These are phyloP conservation scores for Dothistroma septosporum DNA, from an alignment of 2,329 filamentous ascomycete genomes.

Conservation along the genomic window DNA sequence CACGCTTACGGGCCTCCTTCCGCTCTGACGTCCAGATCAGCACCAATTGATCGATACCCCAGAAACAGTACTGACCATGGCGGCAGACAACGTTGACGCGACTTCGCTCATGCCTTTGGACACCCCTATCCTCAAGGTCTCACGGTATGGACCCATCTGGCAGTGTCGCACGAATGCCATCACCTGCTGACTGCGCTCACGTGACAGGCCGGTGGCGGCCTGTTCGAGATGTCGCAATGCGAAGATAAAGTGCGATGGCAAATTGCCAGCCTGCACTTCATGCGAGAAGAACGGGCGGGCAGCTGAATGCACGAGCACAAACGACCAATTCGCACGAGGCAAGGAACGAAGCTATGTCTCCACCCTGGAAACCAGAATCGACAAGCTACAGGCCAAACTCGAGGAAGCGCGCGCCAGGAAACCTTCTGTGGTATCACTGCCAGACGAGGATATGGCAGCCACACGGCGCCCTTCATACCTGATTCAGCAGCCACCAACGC, in stretches of 20 bases:
- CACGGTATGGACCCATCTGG: conserved; percentile 56
- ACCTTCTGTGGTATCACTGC: conserved; percentile 64
- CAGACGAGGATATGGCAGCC: conserved; percentile 52
- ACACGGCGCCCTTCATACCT: conserved; percentile 48
- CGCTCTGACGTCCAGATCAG: background rate
- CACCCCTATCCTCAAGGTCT: conserved; percentile 65
- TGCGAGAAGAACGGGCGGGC: conserved; percentile 88
- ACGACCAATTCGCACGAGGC: conserved; percentile 90
- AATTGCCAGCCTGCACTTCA: conserved; percentile 88
- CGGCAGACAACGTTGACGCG: conserved; percentile 27
- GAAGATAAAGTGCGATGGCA: conserved; percentile 98
- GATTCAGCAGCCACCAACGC: conserved; percentile 27
- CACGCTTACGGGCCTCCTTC: background rate
- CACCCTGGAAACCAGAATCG: conserved; percentile 84
- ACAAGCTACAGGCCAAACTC: conserved; percentile 78
- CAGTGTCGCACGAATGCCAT: background rate
- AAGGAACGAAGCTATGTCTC: conserved; percentile 97
- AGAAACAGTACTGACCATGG: conserved; percentile 5
- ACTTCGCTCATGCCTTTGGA: conserved; percentile 44
- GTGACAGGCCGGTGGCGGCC: conserved; percentile 41
- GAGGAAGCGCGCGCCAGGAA: conserved; percentile 61
- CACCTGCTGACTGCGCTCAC: conserved; percentile 7
- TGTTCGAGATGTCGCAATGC: conserved; percentile 81
- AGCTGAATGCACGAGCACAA: conserved; percentile 85
- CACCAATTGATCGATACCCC: background rate